These are phyloP conservation scores for Guadua angustifolia DNA, from an alignment of 176 grass and related monocot species.

Conservation along the genomic window DNA sequence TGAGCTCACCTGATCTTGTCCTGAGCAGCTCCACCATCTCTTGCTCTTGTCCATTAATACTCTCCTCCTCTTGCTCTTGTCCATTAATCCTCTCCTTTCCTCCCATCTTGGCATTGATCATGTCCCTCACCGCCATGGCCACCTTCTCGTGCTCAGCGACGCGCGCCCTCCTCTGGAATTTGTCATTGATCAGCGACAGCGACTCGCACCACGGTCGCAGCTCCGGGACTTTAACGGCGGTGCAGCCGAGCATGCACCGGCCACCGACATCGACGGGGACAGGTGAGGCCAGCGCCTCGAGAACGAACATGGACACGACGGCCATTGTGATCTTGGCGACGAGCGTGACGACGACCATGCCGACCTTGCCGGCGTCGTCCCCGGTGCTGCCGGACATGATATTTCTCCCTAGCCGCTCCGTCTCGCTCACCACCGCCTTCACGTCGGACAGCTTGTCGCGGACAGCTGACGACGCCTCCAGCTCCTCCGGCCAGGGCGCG, in stretches of 20 bases:
- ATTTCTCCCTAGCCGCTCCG: conserved; percentile 39
- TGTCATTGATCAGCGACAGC: conserved; percentile 52
- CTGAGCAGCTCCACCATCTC: conserved; percentile 59
- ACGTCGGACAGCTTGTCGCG: conserved; percentile 39
- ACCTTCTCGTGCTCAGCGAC: conserved; percentile 73
- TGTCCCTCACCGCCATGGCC: conserved; percentile 47
- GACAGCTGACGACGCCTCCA: background rate
- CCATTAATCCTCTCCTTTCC: background rate
- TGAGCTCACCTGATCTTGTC: conserved; percentile 66
- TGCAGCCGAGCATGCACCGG: background rate
- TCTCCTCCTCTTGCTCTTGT: conserved; percentile 22
- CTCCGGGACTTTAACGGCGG: conserved; percentile 38
- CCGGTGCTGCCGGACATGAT: background rate
- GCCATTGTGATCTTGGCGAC: conserved; percentile 77
- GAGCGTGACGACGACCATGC: conserved; percentile 66
- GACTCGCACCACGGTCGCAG: conserved; percentile 75
- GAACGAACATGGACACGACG: conserved; percentile 62
- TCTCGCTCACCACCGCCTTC: conserved; percentile 50
- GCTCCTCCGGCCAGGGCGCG: background rate
- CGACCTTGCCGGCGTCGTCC: background rate
- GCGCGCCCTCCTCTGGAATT: conserved; percentile 32
- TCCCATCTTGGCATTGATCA: conserved; percentile 45
- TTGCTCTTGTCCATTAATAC: background rate
- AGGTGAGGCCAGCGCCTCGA: conserved; percentile 61
- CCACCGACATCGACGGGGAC: conserved; percentile 4